phyloP scores from a whole-genome alignment of 805 yeast species.

The Suhomyces faveliae region DNA sequence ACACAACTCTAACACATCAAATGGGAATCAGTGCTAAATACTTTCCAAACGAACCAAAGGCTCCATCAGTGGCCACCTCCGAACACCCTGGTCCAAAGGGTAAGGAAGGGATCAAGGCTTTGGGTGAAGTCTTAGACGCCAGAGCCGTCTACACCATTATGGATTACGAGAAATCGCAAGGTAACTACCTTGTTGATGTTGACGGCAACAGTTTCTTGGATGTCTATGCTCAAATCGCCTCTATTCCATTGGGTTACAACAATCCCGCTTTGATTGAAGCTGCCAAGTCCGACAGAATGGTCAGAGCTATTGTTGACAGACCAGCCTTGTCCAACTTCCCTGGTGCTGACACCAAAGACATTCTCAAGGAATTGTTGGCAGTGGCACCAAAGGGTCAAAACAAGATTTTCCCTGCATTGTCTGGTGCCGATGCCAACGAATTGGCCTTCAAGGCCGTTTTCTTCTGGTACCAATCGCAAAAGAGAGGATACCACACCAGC shows the following conservation, averaged over 20 bases:
- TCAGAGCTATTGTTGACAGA: slow-evolving; percentile 72
- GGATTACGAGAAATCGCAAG: slow-evolving; percentile 70
- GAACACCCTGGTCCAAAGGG: slow-evolving; percentile 78
- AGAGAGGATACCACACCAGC: slow-evolving; percentile 60
- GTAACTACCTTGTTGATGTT: slow-evolving; percentile 77
- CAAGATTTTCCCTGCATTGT: slow-evolving; percentile 73
- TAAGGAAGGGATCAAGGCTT: slow-evolving; percentile 46
- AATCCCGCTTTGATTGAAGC: slow-evolving; percentile 70
- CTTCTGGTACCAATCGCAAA: slow-evolving; percentile 68
- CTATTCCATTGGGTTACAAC: slow-evolving; percentile 83
- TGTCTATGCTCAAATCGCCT: slow-evolving; percentile 80
- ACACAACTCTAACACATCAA: neutral
- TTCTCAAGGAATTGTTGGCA: slow-evolving; percentile 48
- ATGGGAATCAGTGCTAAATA: slow-evolving; percentile 51
- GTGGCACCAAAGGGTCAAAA: slow-evolving; percentile 79
- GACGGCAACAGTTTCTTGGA: slow-evolving; percentile 78
- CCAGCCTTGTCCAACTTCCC: slow-evolving; percentile 67
- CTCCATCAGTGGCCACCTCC: slow-evolving; percentile 59
- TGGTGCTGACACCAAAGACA: slow-evolving; percentile 61
- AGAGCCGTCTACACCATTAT: slow-evolving; percentile 73
- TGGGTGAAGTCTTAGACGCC: slow-evolving; percentile 65
- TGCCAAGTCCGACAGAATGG: slow-evolving; percentile 68
- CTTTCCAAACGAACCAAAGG: slow-evolving; percentile 79
- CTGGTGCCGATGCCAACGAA: slow-evolving; percentile 89
- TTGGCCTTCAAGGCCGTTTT: slow-evolving; percentile 87